A percentile compares a stretch with the other conserved stretches of the same genome.
Evolutionary conservation across 768 basidiomycete species (phyloP).

Genomic region (Mycena sanguinolenta): DNA sequence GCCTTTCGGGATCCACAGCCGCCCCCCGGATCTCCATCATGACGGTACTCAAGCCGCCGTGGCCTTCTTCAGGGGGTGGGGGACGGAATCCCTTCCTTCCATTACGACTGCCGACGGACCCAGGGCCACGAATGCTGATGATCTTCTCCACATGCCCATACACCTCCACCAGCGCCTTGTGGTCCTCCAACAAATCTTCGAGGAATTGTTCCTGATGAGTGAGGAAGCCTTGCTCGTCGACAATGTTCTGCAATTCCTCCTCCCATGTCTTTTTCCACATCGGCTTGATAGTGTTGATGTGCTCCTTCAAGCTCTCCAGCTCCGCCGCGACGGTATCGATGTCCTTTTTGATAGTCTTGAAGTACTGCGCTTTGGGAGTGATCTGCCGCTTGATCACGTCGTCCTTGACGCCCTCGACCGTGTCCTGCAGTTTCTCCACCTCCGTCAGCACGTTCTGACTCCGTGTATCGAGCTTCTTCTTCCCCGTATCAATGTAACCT

Average conservation of each 20-base stretch:
- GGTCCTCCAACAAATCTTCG: constrained; percentile 89
- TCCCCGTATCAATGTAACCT: constrained; percentile 91
- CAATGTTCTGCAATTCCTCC: constrained; percentile 94
- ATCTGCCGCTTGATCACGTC: constrained; percentile 93
- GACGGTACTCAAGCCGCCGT: constrained; percentile 78
- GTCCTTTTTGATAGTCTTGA: constrained; percentile 81
- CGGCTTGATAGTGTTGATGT: constrained; percentile 91
- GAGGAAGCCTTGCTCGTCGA: constrained; percentile 96
- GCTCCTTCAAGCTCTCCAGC: constrained; percentile 82
- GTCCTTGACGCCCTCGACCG: constrained; percentile 88
- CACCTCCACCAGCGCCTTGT: constrained; percentile 90
- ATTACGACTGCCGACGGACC: constrained; percentile 50
- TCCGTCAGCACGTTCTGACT: constrained; percentile 93
- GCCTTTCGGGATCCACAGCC: constrained; percentile 82
- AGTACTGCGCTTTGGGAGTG: constrained; percentile 80
- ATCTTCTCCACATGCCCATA: constrained; percentile 93
- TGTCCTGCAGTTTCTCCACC: constrained; percentile 93
- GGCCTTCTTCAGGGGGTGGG: constrained; percentile 74
- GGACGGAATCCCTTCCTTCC: constrained; percentile 69
- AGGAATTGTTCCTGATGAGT: constrained; percentile 94
- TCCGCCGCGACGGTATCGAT: constrained; percentile 75
- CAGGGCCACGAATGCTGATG: constrained; percentile 73
- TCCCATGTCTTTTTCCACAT: constrained; percentile 99
- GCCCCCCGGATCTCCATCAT: constrained; percentile 93
- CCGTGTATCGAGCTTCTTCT: constrained; percentile 89